A percentile compares a stretch with the other conserved stretches of the same genome.
phyloP scores from a whole-genome alignment of 2,329 filamentous ascomycete genomes.

The Acrocalymma vagum region DNA sequence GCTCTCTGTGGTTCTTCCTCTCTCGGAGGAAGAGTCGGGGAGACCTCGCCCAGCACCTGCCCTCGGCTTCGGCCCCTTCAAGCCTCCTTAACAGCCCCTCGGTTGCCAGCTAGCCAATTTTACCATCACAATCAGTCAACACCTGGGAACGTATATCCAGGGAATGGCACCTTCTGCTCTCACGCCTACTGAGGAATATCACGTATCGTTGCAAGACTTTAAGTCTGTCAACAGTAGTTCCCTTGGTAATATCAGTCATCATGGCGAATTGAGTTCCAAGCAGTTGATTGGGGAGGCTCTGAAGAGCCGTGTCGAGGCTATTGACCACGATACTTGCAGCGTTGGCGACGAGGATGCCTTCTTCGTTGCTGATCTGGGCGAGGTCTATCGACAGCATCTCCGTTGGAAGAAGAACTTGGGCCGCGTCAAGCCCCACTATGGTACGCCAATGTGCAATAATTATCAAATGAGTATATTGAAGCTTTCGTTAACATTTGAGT shows the following conservation, averaged over 20 bases:
- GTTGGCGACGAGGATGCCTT: constrained; percentile 97
- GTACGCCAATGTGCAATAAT: constrained; percentile 52
- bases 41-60: constrained; percentile 89
- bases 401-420: constrained; percentile 96
- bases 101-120: constrained; percentile 24
- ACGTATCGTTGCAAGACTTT: constrained; percentile 49
- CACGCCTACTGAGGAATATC: constrained; percentile 54
- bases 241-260: constrained; percentile 51
- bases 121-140: constrained; percentile 17
- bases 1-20: constrained; percentile 98
- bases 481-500: constrained; percentile 39
- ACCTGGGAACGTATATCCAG: constrained; percentile 51
- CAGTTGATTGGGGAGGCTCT: constrained; percentile 86
- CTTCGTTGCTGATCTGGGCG: constrained; percentile 96
- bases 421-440: constrained; percentile 95
- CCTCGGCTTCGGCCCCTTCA: constrained; percentile 90
- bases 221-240: constrained; percentile 34
- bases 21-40: constrained; percentile 98
- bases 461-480: no score
- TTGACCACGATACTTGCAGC: constrained; percentile 88
- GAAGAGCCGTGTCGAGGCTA: constrained; percentile 81
- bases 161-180: constrained; percentile 78
- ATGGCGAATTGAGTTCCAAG: constrained; percentile 69
- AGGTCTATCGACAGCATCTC: constrained; percentile 98
- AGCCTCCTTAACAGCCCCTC: constrained; percentile 83